Percentiles rank a stretch among this genome's conserved stretches.
Evolutionary conservation across 257 asterid species (phyloP).

Genomic region (Catharanthus roseus): DNA sequence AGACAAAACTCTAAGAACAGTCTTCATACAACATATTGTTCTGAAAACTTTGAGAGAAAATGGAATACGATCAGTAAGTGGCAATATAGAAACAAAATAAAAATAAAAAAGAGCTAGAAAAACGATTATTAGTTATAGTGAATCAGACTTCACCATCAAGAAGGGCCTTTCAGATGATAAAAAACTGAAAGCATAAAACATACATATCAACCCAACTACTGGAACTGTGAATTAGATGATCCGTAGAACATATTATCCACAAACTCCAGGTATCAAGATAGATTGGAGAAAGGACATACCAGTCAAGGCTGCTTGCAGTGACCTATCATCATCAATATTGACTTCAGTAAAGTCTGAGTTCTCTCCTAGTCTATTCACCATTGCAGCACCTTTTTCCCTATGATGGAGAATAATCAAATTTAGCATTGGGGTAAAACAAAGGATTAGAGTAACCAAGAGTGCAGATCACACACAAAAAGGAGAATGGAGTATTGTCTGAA

Average conservation of each 20-base stretch:
- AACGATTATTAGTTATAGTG: background rate
- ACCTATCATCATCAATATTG: constrained; percentile 47
- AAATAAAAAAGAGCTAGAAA: background rate
- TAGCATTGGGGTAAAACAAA: background rate
- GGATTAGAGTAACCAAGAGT: background rate
- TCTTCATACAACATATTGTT: background rate
- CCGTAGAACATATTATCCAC: background rate
- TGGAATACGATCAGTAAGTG: background rate
- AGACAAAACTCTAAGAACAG: background rate
- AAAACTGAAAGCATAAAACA: background rate
- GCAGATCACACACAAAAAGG: too few species aligned
- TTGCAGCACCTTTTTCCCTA: constrained; percentile 75
- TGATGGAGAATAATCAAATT: constrained; percentile 10
- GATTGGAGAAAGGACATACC: constrained; percentile 15
- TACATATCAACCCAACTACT: background rate
- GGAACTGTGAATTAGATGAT: background rate
- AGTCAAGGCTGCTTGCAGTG: constrained; percentile 48
- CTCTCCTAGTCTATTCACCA: constrained; percentile 62
- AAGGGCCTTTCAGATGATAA: background rate
- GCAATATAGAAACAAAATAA: background rate
- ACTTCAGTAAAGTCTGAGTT: constrained; percentile 60
- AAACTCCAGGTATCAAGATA: background rate
- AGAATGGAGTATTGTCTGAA: too few species aligned
- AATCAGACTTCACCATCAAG: background rate
- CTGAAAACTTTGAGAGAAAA: background rate